Conservation (phyloP, 2,329 filamentous ascomycete genomes). For the Ophiostoma novo-ulmi region DNA sequence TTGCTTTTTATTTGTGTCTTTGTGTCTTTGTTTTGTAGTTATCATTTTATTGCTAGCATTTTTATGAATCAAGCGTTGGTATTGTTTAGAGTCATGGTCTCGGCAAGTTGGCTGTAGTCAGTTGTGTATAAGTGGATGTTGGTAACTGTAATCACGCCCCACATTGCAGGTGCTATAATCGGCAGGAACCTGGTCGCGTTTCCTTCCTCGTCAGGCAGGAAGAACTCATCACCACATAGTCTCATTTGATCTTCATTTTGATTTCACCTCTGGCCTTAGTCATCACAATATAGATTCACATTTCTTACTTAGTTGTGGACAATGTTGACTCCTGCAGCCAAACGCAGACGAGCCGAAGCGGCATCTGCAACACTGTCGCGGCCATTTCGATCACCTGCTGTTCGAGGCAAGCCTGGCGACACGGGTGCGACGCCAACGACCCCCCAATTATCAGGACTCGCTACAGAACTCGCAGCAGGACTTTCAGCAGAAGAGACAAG, state of each 20-base stretch:
- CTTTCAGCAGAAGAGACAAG: neutral
- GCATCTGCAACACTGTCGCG: slow-evolving; percentile 57
- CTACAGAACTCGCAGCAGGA: neutral
- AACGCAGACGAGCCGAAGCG: slow-evolving; percentile 52
- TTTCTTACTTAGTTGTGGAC: neutral
- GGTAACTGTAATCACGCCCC: neutral
- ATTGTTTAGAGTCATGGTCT: neutral
- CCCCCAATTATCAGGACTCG: neutral
- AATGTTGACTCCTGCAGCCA: slow-evolving; percentile 38
- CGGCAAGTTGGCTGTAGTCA: too few species aligned
- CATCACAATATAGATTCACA: neutral
- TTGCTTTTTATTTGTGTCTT: neutral
- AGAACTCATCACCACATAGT: neutral
- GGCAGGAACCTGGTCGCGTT: neutral
- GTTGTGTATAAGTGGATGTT: neutral
- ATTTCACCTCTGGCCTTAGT: neutral
- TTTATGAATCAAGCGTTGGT: neutral
- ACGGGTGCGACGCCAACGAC: neutral
- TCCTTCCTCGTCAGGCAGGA: neutral
- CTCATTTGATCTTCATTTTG: neutral
- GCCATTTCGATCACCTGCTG: slow-evolving; percentile 63
- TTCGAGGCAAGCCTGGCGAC: neutral
- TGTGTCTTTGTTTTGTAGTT: neutral
- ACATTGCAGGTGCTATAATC: neutral
- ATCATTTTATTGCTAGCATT: neutral